These are phyloP conservation scores for Trichothecium sympodiale DNA, from an alignment of 2,329 filamentous ascomycete genomes.

Conservation along the genomic window DNA sequence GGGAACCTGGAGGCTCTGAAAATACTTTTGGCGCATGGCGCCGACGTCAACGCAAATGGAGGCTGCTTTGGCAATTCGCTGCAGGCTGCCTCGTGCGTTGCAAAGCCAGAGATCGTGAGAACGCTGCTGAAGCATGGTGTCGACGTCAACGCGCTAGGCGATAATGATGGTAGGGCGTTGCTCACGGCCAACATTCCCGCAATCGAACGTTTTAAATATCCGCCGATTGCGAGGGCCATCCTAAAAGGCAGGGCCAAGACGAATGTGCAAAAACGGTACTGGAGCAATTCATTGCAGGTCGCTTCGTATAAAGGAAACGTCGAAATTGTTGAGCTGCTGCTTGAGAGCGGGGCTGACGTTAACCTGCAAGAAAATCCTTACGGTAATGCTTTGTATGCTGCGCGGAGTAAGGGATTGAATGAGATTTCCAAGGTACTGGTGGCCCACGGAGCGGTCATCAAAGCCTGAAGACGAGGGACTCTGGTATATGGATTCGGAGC, in stretches of 20 bases:
- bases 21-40: background rate
- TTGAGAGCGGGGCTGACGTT: background rate
- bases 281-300: background rate
- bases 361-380: background rate
- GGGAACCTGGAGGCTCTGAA: background rate
- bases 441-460: too few relatives aligned
- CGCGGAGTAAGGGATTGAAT: too few relatives aligned
- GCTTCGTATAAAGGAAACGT: background rate
- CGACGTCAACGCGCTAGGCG: background rate
- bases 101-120: background rate
- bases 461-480: too few relatives aligned
- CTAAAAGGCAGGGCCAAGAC: too few relatives aligned
- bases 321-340: background rate
- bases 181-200: too few relatives aligned
- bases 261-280: too few relatives aligned
- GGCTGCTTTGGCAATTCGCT: background rate
- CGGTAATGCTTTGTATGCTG: background rate
- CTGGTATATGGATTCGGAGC: too few relatives aligned
- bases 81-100: background rate
- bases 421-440: too few relatives aligned
- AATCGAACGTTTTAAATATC: too few relatives aligned
- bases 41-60: background rate
- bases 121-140: background rate
- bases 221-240: too few relatives aligned
- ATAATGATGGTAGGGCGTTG: too few relatives aligned